Conservation (phyloP, 1,284 basidiomycete genomes). For the Tilletia horrida region DNA sequence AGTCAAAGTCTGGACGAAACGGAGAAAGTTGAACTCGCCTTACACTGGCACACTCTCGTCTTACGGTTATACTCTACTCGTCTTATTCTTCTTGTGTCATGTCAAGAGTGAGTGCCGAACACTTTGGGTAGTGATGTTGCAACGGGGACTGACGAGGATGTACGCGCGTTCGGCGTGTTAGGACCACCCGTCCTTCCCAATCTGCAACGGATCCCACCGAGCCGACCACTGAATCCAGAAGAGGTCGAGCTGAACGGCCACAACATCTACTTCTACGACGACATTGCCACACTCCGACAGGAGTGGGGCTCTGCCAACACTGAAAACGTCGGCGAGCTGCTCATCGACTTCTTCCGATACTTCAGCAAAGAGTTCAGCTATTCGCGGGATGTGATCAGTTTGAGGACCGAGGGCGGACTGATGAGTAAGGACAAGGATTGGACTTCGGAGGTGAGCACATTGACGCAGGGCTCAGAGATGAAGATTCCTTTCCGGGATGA, state of each 20-base stretch:
- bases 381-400: slow-evolving; percentile 84
- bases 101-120: slow-evolving; percentile 64
- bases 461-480: too few species aligned
- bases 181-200: slow-evolving; percentile 49
- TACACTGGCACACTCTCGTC: slow-evolving; percentile 94
- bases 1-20: slow-evolving; percentile 96
- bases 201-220: slow-evolving; percentile 55
- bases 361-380: slow-evolving; percentile 91
- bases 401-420: slow-evolving; percentile 71
- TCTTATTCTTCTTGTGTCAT: slow-evolving; percentile 94
- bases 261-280: slow-evolving; percentile 83
- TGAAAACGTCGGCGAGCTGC: slow-evolving; percentile 88
- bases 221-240: slow-evolving; percentile 58
- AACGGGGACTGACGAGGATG: background rate
- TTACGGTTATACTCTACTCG: slow-evolving; percentile 95
- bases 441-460: slow-evolving; percentile 72
- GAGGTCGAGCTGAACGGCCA: slow-evolving; percentile 68
- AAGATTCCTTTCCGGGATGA: too few species aligned
- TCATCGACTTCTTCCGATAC: slow-evolving; percentile 97
- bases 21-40: slow-evolving; percentile 95
- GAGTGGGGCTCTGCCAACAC: slow-evolving; percentile 90
- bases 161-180: background rate
- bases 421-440: slow-evolving; percentile 86
- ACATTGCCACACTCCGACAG: slow-evolving; percentile 82
- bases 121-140: background rate